phyloP scores from a whole-genome alignment of 805 yeast genomes.

The Candida multigemmis region DNA sequence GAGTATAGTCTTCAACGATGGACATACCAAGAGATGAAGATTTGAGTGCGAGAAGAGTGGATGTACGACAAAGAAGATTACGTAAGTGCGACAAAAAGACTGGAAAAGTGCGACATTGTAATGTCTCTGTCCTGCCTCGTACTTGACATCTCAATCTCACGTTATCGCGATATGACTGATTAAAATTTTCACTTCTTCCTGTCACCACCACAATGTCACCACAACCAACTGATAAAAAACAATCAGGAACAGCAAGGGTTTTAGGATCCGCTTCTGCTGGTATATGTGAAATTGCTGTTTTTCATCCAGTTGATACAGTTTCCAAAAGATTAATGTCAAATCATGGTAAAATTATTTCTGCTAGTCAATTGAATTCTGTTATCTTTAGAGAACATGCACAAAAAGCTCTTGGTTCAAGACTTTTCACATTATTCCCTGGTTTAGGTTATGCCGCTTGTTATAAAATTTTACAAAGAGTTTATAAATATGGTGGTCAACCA shows the following conservation, averaged over 20 bases:
- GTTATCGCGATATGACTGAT: no score
- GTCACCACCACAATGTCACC: slow-evolving; percentile 19
- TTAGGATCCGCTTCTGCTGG: slow-evolving; percentile 99
- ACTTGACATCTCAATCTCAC: no score
- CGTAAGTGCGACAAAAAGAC: background rate
- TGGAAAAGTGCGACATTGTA: no score
- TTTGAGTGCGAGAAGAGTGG: no score
- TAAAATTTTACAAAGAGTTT: slow-evolving; percentile 93
- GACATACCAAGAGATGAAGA: no score
- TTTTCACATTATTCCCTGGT: slow-evolving; percentile 90
- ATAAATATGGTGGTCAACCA: slow-evolving; percentile 99
- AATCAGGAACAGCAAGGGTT: slow-evolving; percentile 83
- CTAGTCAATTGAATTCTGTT: slow-evolving; percentile 69
- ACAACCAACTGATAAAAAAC: slow-evolving; percentile 57
- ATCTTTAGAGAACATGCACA: slow-evolving; percentile 77
- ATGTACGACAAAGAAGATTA: no score
- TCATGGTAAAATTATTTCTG: slow-evolving; percentile 55
- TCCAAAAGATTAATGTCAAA: slow-evolving; percentile 92
- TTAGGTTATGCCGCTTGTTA: slow-evolving; percentile 97
- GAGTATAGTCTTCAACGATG: slow-evolving; percentile 49
- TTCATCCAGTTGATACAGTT: slow-evolving; percentile 98
- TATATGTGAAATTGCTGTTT: slow-evolving; percentile 89
- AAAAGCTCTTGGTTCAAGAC: slow-evolving; percentile 60
- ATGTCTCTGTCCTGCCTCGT: no score
- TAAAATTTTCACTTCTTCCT: slow-evolving; percentile 3